Percentiles rank a stretch among this genome's conserved stretches.
phyloP scores from a whole-genome alignment of 352 stramenopile genomes.

The Phytophthora idaei region DNA sequence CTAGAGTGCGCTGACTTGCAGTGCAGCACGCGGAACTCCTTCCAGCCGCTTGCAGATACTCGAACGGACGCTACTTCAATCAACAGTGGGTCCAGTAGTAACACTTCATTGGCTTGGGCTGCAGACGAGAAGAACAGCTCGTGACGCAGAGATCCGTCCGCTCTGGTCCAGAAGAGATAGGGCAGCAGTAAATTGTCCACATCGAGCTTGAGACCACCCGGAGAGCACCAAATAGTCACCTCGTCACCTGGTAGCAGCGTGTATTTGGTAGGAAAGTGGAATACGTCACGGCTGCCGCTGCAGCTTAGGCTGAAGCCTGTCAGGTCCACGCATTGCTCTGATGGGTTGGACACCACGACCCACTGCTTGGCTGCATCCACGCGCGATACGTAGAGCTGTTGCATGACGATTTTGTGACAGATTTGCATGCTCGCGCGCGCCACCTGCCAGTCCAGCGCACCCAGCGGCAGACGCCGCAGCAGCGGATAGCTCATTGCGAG shows the following conservation, averaged over 20 bases:
- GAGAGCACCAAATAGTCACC: constrained; percentile 82
- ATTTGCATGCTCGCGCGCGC: constrained; percentile 83
- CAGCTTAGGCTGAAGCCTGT: constrained; percentile 67
- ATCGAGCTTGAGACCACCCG: constrained; percentile 62
- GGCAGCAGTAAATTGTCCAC: constrained; percentile 78
- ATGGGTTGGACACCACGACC: constrained; percentile 86
- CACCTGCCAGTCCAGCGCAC: constrained; percentile 67
- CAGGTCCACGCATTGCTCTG: constrained; percentile 69
- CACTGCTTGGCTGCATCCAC: constrained; percentile 75
- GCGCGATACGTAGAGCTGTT: constrained; percentile 87
- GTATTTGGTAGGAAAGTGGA: constrained; percentile 72
- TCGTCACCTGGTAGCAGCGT: constrained; percentile 78
- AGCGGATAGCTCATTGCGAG: constrained; percentile 63
- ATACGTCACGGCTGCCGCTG: constrained; percentile 49
- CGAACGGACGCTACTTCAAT: constrained; percentile 83
- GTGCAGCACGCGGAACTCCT: constrained; percentile 81
- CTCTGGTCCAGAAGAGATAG: constrained; percentile 83
- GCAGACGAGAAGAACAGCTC: constrained; percentile 59
- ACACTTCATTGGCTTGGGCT: constrained; percentile 56
- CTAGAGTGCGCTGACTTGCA: constrained; percentile 61
- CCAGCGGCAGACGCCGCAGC: constrained; percentile 66
- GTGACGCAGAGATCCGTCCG: constrained; percentile 61
- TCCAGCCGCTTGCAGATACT: constrained; percentile 61
- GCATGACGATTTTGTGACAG: constrained; percentile 85
- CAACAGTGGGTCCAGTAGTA: constrained; percentile 77